Evolutionary conservation across 176 grass and related monocot genomes (phyloP), one percentile per base, ranked within the genome.

Genomic region (Alopecurus myosuroides): DNA sequence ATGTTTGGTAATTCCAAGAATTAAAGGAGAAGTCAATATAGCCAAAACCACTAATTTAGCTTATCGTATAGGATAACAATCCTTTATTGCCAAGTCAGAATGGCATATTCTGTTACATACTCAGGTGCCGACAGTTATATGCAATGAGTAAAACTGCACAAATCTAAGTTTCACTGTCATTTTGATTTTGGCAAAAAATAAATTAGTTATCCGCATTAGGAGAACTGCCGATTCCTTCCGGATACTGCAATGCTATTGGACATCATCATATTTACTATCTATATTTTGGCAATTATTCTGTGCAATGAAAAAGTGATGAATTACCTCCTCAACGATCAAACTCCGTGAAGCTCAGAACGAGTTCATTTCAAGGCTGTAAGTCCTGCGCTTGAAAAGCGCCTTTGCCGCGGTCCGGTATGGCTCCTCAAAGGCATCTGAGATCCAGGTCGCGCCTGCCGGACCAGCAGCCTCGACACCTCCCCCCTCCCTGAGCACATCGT

Each of bases 291-390:
- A 79, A 9, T 1, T 80, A 48, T 50, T 69, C 4, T 30, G 18
- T 23, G 49, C 18, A 31, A 61, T 76, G n/a, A n/a, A 84, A 60
- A 79, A 79, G 29, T 40, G 67, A 15, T 35, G 53, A 58, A 48
- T 86, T 86, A 92, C 90, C 90, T 88, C 57, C 20, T 22, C 46
- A 14, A 66, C 41, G 73, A 20, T 82, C 30, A 29, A 74, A 33
- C 28, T 80, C 28, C 49, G 20, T 39, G 82, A 72, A 80, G 11
- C 51, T 94, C 85, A 98, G 89, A 98, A 98, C 0, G 95, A 98
- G 86, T 98, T 98, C 95, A 98, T 98, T 76, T 98, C 92, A 72
- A 98, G 90, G 55, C 86, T 81, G 62, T 90, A 93, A 20, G 83
- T 89, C 71, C 67, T 88, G 23, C 72, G 82, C 78, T 92, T 92